Percentiles rank a stretch among this genome's conserved stretches.
phyloP scores from a whole-genome alignment of 768 basidiomycete genomes.

The Naganishia onofrii region DNA sequence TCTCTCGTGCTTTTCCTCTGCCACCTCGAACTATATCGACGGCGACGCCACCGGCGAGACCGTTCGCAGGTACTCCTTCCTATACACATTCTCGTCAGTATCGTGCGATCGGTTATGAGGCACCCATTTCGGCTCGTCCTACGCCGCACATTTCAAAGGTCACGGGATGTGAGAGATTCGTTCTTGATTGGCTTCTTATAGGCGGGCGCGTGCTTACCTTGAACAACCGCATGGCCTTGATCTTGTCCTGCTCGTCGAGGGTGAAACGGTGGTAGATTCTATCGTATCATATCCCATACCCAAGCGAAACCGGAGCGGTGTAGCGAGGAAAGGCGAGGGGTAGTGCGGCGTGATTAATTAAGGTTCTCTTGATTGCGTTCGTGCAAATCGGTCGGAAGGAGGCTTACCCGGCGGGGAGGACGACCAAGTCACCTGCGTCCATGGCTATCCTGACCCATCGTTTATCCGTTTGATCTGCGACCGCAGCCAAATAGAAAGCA shows the following conservation, averaged over 20 bases:
- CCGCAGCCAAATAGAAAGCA: too few relatives aligned
- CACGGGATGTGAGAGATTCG: too few relatives aligned
- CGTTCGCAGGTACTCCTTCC: constrained; percentile 59
- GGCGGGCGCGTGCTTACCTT: constrained; percentile 61
- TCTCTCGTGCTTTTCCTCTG: not conserved
- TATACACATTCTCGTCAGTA: constrained; percentile 66
- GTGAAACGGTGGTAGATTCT: constrained; percentile 90
- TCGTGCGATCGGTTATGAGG: constrained; percentile 65
- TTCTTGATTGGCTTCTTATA: too few relatives aligned
- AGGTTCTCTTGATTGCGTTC: too few relatives aligned
- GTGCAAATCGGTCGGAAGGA: too few relatives aligned
- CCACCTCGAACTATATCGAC: not conserved
- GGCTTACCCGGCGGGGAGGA: constrained; percentile 70
- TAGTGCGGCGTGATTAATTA: too few relatives aligned
- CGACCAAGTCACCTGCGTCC: constrained; percentile 73
- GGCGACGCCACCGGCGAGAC: constrained; percentile 14
- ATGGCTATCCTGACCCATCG: constrained; percentile 78
- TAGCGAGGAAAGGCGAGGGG: not conserved
- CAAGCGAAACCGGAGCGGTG: not conserved
- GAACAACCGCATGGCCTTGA: constrained; percentile 80
- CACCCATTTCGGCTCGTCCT: constrained; percentile 91
- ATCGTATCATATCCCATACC: not conserved
- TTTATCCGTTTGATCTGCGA: constrained; percentile 22
- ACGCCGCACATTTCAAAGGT: too few relatives aligned
- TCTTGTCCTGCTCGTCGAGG: constrained; percentile 69